phyloP scores from a whole-genome alignment of 805 yeast species.

The Wickerhamomyces ciferrii region DNA sequence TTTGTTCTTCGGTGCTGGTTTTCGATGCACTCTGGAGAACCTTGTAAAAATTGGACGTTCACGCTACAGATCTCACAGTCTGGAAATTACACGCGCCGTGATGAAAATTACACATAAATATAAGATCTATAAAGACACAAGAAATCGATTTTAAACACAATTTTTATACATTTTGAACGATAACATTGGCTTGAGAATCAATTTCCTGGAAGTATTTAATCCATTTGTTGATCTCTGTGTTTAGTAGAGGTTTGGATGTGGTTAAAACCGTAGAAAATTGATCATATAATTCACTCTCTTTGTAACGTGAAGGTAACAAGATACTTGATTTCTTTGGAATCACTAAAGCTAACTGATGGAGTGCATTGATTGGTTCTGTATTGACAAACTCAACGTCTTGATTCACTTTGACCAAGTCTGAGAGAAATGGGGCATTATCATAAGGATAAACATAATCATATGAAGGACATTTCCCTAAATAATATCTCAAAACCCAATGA shows the following conservation, averaged over 20 bases:
- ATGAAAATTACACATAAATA: background rate
- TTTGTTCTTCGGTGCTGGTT: too few species aligned
- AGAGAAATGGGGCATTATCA: constrained; percentile 85
- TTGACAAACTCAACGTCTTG: constrained; percentile 60
- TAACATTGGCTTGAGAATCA: background rate
- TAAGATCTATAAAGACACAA: too few species aligned
- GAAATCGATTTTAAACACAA: too few species aligned
- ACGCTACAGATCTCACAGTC: constrained; percentile 1
- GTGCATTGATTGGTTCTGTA: constrained; percentile 76
- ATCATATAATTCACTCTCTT: background rate
- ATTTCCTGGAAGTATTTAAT: background rate
- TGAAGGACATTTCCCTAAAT: constrained; percentile 75
- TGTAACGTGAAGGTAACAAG: background rate
- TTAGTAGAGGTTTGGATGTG: background rate
- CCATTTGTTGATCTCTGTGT: background rate
- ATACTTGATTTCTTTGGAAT: background rate
- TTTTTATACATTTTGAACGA: too few species aligned
- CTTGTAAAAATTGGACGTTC: background rate
- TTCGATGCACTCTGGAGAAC: background rate
- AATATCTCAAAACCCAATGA: constrained; percentile 90
- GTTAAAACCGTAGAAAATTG: background rate
- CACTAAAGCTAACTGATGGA: constrained; percentile 57
- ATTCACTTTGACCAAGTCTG: constrained; percentile 75
- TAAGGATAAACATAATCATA: constrained; percentile 86
- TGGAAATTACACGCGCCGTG: constrained; percentile 5